These are phyloP conservation scores for Trametes sp. DNA, from an alignment of 1,284 basidiomycete genomes.

Conservation along the genomic window DNA sequence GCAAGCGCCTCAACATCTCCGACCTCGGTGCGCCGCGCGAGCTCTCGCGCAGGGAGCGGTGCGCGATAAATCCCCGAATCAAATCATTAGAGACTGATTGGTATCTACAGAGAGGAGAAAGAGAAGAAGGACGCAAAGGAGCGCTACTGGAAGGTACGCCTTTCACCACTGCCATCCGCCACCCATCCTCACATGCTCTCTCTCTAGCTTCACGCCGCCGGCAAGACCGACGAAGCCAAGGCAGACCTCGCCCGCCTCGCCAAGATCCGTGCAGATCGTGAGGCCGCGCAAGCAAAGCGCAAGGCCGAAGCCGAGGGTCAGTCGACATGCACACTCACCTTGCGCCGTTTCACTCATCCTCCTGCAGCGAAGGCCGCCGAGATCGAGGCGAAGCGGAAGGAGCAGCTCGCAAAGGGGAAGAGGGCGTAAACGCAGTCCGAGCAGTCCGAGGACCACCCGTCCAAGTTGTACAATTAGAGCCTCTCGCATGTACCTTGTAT, in stretches of 20 bases:
- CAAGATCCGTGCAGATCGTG: slow-evolving; percentile 86
- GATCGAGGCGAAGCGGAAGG: slow-evolving; percentile 49
- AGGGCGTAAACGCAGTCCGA: slow-evolving; percentile 22
- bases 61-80: neutral
- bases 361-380: slow-evolving; percentile 54
- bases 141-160: slow-evolving; percentile 78
- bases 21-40: slow-evolving; percentile 38
- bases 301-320: slow-evolving; percentile 86
- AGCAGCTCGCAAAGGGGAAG: slow-evolving; percentile 33
- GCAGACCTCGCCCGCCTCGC: slow-evolving; percentile 86
- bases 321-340: slow-evolving; percentile 34
- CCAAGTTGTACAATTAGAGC: slow-evolving; percentile 20
- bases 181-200: slow-evolving; percentile 10
- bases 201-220: slow-evolving; percentile 69
- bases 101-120: slow-evolving; percentile 74
- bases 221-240: slow-evolving; percentile 91
- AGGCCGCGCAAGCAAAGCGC: slow-evolving; percentile 84
- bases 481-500: slow-evolving; percentile 20
- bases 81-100: neutral
- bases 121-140: slow-evolving; percentile 91
- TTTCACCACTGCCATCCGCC: neutral
- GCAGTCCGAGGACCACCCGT: neutral
- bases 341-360: too few species aligned
- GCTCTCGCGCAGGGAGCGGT: slow-evolving; percentile 41
- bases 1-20: slow-evolving; percentile 40